Evolutionary conservation across 805 yeast species (phyloP).

Genomic region (Hanseniaspora clermontiae): DNA sequence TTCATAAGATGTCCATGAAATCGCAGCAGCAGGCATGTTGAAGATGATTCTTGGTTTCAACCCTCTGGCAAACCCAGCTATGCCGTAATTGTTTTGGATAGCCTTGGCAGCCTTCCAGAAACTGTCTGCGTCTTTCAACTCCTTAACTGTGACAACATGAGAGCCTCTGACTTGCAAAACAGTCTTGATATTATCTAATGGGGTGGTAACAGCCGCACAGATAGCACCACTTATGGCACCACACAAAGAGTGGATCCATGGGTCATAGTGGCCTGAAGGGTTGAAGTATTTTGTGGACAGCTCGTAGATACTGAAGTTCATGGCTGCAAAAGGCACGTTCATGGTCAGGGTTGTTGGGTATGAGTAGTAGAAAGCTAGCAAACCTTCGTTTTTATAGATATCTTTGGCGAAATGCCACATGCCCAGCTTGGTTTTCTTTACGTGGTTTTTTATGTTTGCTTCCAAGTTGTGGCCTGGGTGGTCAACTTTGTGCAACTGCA

Average conservation of each 20-base stretch:
- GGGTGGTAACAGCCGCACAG: slow-evolving; percentile 91
- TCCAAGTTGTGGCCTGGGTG: slow-evolving; percentile 14
- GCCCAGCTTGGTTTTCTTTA: slow-evolving; percentile 13
- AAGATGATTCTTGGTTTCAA: slow-evolving; percentile 81
- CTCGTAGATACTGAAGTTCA: slow-evolving; percentile 88
- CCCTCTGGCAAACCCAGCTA: slow-evolving; percentile 66
- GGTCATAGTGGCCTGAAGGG: slow-evolving; percentile 69
- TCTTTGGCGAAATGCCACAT: slow-evolving; percentile 25
- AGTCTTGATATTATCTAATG: slow-evolving; percentile 87
- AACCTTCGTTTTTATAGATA: slow-evolving; percentile 51
- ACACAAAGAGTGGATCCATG: slow-evolving; percentile 77
- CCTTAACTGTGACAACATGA: slow-evolving; percentile 30
- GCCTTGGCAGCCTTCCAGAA: slow-evolving; percentile 58
- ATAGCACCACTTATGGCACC: slow-evolving; percentile 92
- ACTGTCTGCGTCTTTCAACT: slow-evolving; percentile 44
- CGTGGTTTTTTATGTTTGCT: slow-evolving; percentile 12
- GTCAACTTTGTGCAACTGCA: slow-evolving; percentile 46
- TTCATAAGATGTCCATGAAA: slow-evolving; percentile 95
- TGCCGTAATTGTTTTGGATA: slow-evolving; percentile 48
- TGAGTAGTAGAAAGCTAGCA: slow-evolving; percentile 75
- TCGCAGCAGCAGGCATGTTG: slow-evolving; percentile 91
- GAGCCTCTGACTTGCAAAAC: slow-evolving; percentile 69
- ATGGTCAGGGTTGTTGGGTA: slow-evolving; percentile 88
- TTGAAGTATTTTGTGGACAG: slow-evolving; percentile 64
- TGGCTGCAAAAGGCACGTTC: slow-evolving; percentile 89